Conservation (phyloP, 495 filamentous ascomycete genomes). For the Penicillium argentinense region DNA sequence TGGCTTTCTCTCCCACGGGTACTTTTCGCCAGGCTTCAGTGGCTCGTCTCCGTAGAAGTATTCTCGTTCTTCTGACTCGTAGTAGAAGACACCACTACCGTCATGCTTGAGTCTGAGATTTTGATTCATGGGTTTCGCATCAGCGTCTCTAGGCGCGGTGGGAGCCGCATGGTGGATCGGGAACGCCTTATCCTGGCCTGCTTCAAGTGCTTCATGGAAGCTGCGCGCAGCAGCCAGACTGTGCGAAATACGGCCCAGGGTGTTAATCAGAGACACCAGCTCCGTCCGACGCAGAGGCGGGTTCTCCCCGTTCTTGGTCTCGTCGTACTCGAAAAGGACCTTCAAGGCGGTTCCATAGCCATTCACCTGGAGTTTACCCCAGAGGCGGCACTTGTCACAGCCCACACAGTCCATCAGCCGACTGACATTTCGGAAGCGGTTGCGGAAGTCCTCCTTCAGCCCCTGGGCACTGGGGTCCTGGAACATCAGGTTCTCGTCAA, state of each 20-base stretch:
- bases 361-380: conserved; percentile 96
- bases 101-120: conserved; percentile 31
- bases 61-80: conserved; percentile 43
- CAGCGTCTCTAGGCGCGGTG: conserved; percentile 18
- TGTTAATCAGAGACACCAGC: conserved; percentile 91
- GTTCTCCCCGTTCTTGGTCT: conserved; percentile 69
- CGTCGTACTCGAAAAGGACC: conserved; percentile 92
- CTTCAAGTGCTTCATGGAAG: conserved; percentile 64
- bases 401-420: conserved; percentile 98
- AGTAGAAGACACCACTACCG: conserved; percentile 40
- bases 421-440: conserved; percentile 94
- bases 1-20: conserved; percentile 40
- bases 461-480: conserved; percentile 61
- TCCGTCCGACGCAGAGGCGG: conserved; percentile 83
- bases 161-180: conserved; percentile 30
- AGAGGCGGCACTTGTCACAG: conserved; percentile 96
- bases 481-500: conserved; percentile 96
- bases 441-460: conserved; percentile 95
- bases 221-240: conserved; percentile 71
- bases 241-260: conserved; percentile 79
- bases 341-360: conserved; percentile 96
- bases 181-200: conserved; percentile 33
- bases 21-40: conserved; percentile 7
- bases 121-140: conserved; percentile 11
- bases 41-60: conserved; percentile 33